Conservation (phyloP, 1,139 yeast genomes). For the Geotrichum fermentans region DNA sequence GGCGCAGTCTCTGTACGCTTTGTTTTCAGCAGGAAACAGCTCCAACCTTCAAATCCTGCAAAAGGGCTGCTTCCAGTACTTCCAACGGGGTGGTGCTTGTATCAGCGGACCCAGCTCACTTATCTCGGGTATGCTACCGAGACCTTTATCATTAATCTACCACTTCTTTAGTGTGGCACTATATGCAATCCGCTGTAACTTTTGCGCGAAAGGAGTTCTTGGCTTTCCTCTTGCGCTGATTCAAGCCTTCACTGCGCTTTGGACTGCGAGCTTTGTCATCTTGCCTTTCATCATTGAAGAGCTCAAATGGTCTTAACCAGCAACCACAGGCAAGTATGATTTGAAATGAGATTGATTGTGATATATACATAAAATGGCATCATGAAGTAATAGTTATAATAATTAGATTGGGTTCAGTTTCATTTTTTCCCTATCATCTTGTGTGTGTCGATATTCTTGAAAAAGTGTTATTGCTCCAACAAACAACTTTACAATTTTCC, state of each 20-base stretch:
- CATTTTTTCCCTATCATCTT: no score
- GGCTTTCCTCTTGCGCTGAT: slow-evolving; percentile 70
- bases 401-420: no score
- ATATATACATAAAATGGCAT: no score
- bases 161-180: slow-evolving; percentile 91
- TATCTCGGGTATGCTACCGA: slow-evolving; percentile 74
- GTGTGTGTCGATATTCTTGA: no score
- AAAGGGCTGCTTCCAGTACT: slow-evolving; percentile 83
- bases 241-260: slow-evolving; percentile 63
- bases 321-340: no score
- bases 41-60: slow-evolving; percentile 64
- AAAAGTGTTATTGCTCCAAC: no score
- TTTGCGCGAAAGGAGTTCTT: slow-evolving; percentile 56
- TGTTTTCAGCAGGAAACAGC: slow-evolving; percentile 77
- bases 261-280: slow-evolving; percentile 73
- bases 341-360: not conserved
- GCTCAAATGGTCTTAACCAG: slow-evolving; percentile 26
- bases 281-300: slow-evolving; percentile 31
- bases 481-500: slow-evolving; percentile 13
- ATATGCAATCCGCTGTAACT: slow-evolving; percentile 70
- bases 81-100: slow-evolving; percentile 77
- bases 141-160: slow-evolving; percentile 66
- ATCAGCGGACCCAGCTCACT: slow-evolving; percentile 76
- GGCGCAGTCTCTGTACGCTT: slow-evolving; percentile 81
- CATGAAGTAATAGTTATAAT: no score